phyloP scores from a whole-genome alignment of 768 basidiomycete species.

The Cyathus striatus region DNA sequence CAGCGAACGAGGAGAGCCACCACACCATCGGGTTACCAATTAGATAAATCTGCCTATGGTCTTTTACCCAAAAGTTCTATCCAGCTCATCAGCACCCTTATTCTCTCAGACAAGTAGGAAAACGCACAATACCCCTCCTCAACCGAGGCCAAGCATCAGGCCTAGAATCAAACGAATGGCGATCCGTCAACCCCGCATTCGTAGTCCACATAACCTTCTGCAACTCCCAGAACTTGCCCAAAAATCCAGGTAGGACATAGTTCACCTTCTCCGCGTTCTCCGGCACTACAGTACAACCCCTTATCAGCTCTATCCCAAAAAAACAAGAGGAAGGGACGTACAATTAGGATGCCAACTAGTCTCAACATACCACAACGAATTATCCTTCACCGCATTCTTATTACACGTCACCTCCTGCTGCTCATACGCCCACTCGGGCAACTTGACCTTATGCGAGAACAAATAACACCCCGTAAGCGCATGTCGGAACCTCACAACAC shows the following conservation, averaged over 20 bases:
- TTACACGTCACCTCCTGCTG: slow-evolving; percentile 99
- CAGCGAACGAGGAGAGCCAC: slow-evolving; percentile 77
- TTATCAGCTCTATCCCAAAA: not conserved
- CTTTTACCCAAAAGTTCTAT: slow-evolving; percentile 98
- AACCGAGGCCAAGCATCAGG: slow-evolving; percentile 89
- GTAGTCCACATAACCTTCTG: slow-evolving; percentile 97
- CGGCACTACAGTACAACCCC: slow-evolving; percentile 46
- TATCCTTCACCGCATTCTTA: slow-evolving; percentile 86
- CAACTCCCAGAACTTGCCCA: slow-evolving; percentile 86
- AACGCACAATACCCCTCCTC: slow-evolving; percentile 79
- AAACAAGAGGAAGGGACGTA: slow-evolving; percentile 34
- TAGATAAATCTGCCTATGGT: slow-evolving; percentile 92
- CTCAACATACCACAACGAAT: slow-evolving; percentile 94
- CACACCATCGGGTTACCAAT: slow-evolving; percentile 93
- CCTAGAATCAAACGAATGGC: slow-evolving; percentile 94
- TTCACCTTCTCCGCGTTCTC: slow-evolving; percentile 76
- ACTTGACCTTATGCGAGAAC: slow-evolving; percentile 96
- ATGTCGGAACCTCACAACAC: slow-evolving; percentile 80
- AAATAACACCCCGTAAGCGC: slow-evolving; percentile 89
- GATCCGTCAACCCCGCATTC: slow-evolving; percentile 92
- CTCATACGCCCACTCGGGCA: slow-evolving; percentile 96
- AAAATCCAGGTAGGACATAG: slow-evolving; percentile 85
- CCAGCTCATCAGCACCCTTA: too few relatives aligned
- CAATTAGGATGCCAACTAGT: slow-evolving; percentile 70
- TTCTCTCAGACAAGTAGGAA: slow-evolving; percentile 4